Evolutionary conservation across 2,329 filamentous ascomycete species (phyloP).

Genomic region (Teratosphaeria zuluensis): DNA sequence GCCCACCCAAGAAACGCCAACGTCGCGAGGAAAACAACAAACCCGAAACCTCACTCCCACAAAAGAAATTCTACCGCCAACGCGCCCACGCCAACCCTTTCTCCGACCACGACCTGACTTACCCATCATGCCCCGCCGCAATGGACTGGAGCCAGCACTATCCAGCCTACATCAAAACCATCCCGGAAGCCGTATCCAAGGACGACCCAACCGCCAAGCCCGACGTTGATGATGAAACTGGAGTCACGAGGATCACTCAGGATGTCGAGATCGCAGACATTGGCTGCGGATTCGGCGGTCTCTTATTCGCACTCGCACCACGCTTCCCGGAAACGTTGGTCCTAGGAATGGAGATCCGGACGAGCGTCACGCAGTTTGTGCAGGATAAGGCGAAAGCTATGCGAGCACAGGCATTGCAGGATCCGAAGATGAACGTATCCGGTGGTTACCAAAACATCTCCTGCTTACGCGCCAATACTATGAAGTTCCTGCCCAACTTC

Average conservation of each 20-base stretch:
- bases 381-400: constrained; percentile 78
- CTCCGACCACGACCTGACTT: constrained; percentile 80
- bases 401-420: constrained; percentile 44
- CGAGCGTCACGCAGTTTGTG: constrained; percentile 82
- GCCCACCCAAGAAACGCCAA: constrained; percentile 31
- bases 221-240: constrained; percentile 2
- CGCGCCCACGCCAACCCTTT: constrained; percentile 97
- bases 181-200: constrained; percentile 5
- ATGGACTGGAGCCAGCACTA: constrained; percentile 92
- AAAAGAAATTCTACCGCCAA: constrained; percentile 95
- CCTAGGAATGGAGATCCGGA: constrained; percentile 86
- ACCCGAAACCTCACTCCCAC: constrained; percentile 55
- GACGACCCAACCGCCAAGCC: constrained; percentile 7
- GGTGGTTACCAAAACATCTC: constrained; percentile 72
- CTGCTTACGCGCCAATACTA: constrained; percentile 84
- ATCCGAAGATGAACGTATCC: not conserved
- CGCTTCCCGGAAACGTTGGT: constrained; percentile 72
- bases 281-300: constrained; percentile 88
- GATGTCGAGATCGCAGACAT: constrained; percentile 91
- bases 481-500: constrained; percentile 99
- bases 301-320: constrained; percentile 77
- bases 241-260: constrained; percentile 41
- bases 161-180: constrained; percentile 51
- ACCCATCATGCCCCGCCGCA: constrained; percentile 65
- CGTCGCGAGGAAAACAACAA: constrained; percentile 34